phyloP scores from a whole-genome alignment of 164 flowering plant genomes.

The Nymphaea colorata region DNA sequence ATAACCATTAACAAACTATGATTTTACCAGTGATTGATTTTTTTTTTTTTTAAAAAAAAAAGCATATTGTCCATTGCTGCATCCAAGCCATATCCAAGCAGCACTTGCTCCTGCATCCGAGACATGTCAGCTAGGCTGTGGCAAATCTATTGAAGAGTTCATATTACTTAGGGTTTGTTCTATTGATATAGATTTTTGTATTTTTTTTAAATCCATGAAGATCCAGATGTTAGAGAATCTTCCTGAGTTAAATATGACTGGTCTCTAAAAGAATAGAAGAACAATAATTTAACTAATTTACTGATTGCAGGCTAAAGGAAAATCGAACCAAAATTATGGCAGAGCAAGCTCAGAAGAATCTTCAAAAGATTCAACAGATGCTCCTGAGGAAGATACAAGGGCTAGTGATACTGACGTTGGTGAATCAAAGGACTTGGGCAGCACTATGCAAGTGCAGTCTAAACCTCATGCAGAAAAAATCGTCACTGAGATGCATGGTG shows the following conservation, averaged over 20 bases:
- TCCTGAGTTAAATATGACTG: neutral
- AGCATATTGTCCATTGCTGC: too few species aligned
- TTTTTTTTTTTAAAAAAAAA: too few species aligned
- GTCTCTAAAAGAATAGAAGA: neutral
- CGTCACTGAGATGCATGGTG: constrained; percentile 11
- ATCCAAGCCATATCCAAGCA: too few species aligned
- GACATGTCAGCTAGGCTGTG: too few species aligned
- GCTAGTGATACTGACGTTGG: constrained; percentile 17
- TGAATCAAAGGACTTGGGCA: constrained; percentile 12
- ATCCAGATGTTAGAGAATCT: neutral
- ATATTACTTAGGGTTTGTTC: too few species aligned
- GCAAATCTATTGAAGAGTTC: too few species aligned
- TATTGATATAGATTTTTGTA: too few species aligned
- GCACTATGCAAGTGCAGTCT: constrained; percentile 17
- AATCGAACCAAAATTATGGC: constrained; percentile 22
- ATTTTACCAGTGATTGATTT: too few species aligned
- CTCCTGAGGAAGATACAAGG: constrained; percentile 42
- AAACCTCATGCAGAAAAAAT: constrained; percentile 20
- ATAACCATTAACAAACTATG: too few species aligned
- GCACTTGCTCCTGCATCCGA: too few species aligned
- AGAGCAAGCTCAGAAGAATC: constrained; percentile 34
- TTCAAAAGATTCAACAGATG: constrained; percentile 24
- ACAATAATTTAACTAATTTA: constrained; percentile 1
- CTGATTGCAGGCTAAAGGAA: constrained; percentile 47
- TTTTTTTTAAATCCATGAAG: neutral